Conservation (phyloP, 2,329 filamentous ascomycete genomes). For the Colletotrichum truncatum region DNA sequence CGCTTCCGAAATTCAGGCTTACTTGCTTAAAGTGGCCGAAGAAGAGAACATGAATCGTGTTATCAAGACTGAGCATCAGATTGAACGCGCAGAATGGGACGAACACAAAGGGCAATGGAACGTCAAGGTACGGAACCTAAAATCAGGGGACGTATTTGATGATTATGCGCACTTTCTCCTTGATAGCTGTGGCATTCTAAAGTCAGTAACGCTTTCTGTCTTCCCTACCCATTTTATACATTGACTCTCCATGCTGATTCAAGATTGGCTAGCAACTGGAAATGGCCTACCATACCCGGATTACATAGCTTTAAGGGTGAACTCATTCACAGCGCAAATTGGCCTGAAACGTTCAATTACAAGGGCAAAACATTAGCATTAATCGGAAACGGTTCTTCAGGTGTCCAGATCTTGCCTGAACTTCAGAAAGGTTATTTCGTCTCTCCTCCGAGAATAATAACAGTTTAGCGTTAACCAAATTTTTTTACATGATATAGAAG, state of each 20-base stretch:
- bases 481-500: conserved; percentile 24
- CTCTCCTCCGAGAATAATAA: no score
- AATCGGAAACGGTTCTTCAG: conserved; percentile 43
- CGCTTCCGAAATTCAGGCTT: conserved; percentile 62
- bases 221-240: no score
- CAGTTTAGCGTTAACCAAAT: no score
- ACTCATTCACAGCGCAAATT: conserved; percentile 52
- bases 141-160: conserved; percentile 48
- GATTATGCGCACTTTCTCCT: conserved; percentile 37
- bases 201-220: not conserved
- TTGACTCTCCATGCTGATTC: not conserved
- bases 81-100: conserved; percentile 53
- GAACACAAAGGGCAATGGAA: conserved; percentile 52
- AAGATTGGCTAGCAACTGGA: conserved; percentile 43
- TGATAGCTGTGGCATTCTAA: not conserved
- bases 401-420: conserved; percentile 40
- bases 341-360: conserved; percentile 43
- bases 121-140: conserved; percentile 47
- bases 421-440: not conserved
- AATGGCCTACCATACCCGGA: conserved; percentile 55
- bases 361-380: conserved; percentile 40
- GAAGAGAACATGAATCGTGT: conserved; percentile 53
- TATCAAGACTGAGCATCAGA: conserved; percentile 52
- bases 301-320: conserved; percentile 54
- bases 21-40: conserved; percentile 56